Conservation (phyloP, 768 basidiomycete species). For the Suillus alpinus region DNA sequence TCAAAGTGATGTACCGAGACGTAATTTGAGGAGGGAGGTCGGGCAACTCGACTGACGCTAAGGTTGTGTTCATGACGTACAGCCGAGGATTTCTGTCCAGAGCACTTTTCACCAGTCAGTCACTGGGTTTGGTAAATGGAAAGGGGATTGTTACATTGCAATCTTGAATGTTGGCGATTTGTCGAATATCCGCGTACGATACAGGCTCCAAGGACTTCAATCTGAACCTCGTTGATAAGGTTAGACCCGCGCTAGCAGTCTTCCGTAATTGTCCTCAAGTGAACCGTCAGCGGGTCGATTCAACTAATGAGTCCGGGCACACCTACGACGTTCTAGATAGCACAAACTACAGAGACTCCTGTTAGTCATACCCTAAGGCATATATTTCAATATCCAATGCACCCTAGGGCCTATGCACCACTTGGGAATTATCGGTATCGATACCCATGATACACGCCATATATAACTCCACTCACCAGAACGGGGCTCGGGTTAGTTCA, state of each 20-base stretch:
- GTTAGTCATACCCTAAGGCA: background rate
- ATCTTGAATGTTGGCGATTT: background rate
- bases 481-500: background rate
- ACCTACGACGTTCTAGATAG: background rate
- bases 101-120: background rate
- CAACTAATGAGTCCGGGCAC: background rate
- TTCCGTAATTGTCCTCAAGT: background rate
- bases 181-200: background rate
- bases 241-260: background rate
- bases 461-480: background rate
- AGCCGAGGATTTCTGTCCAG: background rate
- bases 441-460: background rate
- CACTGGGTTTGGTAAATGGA: background rate
- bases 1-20: slow-evolving; percentile 41
- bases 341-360: background rate
- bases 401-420: background rate
- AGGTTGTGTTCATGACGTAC: background rate
- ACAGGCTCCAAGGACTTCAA: background rate
- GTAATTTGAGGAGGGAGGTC: slow-evolving; percentile 30
- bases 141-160: background rate
- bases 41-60: background rate
- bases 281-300: background rate
- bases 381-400: background rate
- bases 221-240: background rate
- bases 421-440: background rate